Conservation (phyloP, 305 asterid species). For the Solanum chacoense region DNA sequence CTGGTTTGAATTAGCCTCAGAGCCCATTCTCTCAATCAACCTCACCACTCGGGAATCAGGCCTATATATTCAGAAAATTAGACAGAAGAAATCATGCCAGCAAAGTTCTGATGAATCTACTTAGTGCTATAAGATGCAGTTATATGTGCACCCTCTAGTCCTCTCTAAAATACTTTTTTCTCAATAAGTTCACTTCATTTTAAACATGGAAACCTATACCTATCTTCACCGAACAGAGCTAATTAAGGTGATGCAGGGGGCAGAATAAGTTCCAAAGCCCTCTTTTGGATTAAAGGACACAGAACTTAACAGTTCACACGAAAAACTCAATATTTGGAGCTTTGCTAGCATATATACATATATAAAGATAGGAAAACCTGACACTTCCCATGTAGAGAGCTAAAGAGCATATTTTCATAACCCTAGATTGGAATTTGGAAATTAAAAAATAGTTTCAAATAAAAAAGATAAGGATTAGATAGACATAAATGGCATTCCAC, state of each 20-base stretch:
- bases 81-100: neutral
- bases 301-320: neutral
- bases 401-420: neutral
- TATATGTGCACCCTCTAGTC: neutral
- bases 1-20: conserved; percentile 46
- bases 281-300: neutral
- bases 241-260: neutral
- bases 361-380: neutral
- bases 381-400: neutral
- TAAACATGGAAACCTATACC: neutral
- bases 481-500: neutral
- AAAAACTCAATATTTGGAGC: neutral
- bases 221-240: neutral
- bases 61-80: conserved; percentile 20
- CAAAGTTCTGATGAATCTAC: neutral
- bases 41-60: conserved; percentile 94
- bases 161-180: neutral
- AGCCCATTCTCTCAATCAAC: conserved; percentile 87
- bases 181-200: neutral
- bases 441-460: neutral
- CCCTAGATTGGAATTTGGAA: neutral
- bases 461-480: neutral
- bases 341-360: neutral
- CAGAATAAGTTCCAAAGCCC: neutral
- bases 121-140: neutral